Evolutionary conservation across 345 rosid genomes (phyloP), one percentile per base, ranked within the genome.

Genomic region (Barbarea vulgaris): DNA sequence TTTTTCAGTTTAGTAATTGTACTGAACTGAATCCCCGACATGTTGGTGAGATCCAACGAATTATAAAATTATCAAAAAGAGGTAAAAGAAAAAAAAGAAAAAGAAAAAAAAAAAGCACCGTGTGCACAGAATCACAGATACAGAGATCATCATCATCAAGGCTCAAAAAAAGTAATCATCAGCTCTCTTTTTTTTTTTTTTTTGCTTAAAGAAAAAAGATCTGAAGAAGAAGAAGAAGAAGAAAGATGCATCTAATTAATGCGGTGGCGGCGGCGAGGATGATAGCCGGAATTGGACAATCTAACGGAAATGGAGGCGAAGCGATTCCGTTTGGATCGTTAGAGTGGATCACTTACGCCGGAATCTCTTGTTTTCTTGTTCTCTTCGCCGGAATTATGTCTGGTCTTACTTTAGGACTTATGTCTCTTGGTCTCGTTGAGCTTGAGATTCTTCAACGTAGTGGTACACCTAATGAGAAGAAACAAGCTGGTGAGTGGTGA

Each of bases 371-470:
- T 83, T 77, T 85, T 22, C 85, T 95, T n/a, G 99, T 95, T 2
- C 81, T 92, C 21, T 95, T 95, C 82, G 99, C 99, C 6, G 98
- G 99, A 0, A 87, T 90, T 44, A 95, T 95, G 99, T 95, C 98
- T 9, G 99, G 99, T 55, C 89, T 95, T 18, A 95, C 99, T 36
- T 79, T 95, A 17, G 99, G 99, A 2, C 87, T 95, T 56, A 95
- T 95, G 99, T 95, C 99, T 27, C 91, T 95, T n/a, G 93, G 99
- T 11, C 97, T 86, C 39, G 99, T 92, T 31, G 98, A 95, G 48
- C 97, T 95, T 18, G 97, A 95, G 81, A 89, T 95, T 46, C 97
- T 95, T 62, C 97, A 90, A 75, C 90, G 98, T 7, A 92, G 98
- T 76, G 99, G 99, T 67, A 84, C 96, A 17, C 62, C 83, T 54